Percentiles rank a stretch among this genome's conserved stretches.
Conservation (phyloP, 345 rosid species). For the thale cress (Arabidopsis thaliana) region DNA sequence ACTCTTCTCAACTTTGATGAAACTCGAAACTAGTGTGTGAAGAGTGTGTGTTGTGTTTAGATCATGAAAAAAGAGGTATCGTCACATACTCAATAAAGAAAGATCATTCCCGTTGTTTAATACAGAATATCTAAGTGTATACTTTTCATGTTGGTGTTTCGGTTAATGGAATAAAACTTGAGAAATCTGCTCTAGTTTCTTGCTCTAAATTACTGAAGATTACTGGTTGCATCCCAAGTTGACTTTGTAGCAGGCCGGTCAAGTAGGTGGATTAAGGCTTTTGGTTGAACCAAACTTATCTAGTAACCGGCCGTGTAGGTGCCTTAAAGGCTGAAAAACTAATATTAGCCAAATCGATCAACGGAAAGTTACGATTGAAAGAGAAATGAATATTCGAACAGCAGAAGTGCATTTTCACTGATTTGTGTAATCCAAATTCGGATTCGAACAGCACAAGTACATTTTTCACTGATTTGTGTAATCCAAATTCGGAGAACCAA, state of each 20-base stretch:
- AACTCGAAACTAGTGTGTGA: background rate
- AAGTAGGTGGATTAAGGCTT: too few relatives aligned
- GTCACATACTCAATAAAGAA: conserved; percentile 23
- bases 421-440: background rate
- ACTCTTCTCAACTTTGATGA: conserved; percentile 51
- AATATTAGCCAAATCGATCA: too few relatives aligned
- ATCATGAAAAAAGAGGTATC: conserved; percentile 3
- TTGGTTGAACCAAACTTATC: too few relatives aligned
- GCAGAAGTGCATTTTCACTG: too few relatives aligned
- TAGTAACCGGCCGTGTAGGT: too few relatives aligned
- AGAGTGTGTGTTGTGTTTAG: conserved; percentile 6
- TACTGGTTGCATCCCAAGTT: background rate
- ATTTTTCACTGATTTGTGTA: background rate
- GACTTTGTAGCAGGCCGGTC: background rate
- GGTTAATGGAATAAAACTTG: background rate
- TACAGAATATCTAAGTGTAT: background rate
- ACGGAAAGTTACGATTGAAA: too few relatives aligned
- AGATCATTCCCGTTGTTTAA: background rate
- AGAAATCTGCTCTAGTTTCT: background rate
- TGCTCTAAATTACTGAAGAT: background rate
- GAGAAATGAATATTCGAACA: too few relatives aligned
- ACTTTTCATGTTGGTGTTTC: background rate
- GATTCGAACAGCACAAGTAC: too few relatives aligned
- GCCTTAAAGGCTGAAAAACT: too few relatives aligned
- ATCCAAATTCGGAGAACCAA: background rate